Conservation (phyloP, 2,329 filamentous ascomycete species). For the Teratosphaeria viscida region DNA sequence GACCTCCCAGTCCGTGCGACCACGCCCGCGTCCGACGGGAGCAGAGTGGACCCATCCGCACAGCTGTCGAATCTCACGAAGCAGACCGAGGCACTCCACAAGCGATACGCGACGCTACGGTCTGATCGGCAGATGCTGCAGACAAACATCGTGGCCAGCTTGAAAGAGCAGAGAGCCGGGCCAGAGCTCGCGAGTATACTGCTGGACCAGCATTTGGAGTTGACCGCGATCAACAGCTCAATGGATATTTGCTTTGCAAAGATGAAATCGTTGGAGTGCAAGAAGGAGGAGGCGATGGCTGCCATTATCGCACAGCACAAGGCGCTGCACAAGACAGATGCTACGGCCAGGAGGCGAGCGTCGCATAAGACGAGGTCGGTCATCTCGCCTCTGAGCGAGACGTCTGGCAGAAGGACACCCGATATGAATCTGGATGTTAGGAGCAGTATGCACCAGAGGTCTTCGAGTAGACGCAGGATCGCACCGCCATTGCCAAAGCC, state of each 20-base stretch:
- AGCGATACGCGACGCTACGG: constrained; percentile 19
- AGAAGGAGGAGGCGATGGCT: constrained; percentile 19
- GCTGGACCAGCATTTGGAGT: constrained; percentile 21
- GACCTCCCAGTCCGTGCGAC: constrained; percentile 3
- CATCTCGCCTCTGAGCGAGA: neutral
- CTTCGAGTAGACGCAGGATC: neutral
- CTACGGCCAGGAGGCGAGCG: neutral
- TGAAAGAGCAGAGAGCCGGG: constrained; percentile 14
- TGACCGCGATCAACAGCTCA: constrained; percentile 21
- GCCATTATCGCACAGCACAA: constrained; percentile 9
- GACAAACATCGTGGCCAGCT: constrained; percentile 12
- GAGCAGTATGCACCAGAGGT: neutral
- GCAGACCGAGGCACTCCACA: constrained; percentile 19
- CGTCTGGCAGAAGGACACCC: neutral
- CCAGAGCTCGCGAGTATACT: constrained; percentile 18
- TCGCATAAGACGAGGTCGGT: neutral
- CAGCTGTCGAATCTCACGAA: constrained; percentile 10
- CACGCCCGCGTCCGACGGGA: neutral
- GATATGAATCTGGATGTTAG: neutral
- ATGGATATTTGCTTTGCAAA: constrained; percentile 27
- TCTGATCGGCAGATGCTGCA: constrained; percentile 21
- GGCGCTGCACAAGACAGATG: neutral
- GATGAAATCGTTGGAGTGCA: constrained; percentile 21
- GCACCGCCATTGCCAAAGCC: neutral
- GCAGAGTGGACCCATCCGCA: constrained; percentile 2